Conservation (phyloP, 768 basidiomycete species). For the Hericium coralloides region DNA sequence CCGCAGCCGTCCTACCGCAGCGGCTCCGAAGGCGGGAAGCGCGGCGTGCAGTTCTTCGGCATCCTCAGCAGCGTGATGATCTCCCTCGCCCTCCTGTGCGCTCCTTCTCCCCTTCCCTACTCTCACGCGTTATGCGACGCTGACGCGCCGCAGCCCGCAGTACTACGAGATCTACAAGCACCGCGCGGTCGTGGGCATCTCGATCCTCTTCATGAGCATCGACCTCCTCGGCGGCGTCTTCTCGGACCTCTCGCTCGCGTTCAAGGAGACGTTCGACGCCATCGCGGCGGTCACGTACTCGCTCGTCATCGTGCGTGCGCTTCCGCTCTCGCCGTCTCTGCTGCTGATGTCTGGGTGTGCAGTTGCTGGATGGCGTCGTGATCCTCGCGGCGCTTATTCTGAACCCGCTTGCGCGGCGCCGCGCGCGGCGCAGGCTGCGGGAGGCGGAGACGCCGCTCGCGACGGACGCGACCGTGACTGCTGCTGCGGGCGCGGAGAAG, state of each 20-base stretch:
- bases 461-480: neutral
- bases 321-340: neutral
- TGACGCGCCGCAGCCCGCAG: conserved; percentile 36
- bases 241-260: conserved; percentile 58
- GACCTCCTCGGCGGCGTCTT: conserved; percentile 67
- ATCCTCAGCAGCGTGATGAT: conserved; percentile 52
- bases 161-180: conserved; percentile 68
- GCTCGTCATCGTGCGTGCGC: conserved; percentile 44
- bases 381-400: conserved; percentile 53
- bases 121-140: neutral
- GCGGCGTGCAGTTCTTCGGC: conserved; percentile 45
- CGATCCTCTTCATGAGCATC: conserved; percentile 56
- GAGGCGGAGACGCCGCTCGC: conserved; percentile 1
- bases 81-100: conserved; percentile 37
- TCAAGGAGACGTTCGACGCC: conserved; percentile 53
- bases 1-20: conserved; percentile 28
- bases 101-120: conserved; percentile 11
- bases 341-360: neutral
- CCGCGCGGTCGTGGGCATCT: conserved; percentile 59
- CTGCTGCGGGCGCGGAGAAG: conserved; percentile 4
- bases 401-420: conserved; percentile 44
- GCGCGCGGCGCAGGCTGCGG: neutral
- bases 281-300: conserved; percentile 56
- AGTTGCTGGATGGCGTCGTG: conserved; percentile 57
- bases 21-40: conserved; percentile 25